Evolutionary conservation across 2,329 filamentous ascomycete genomes (phyloP).

Genomic region (Monilinia fructicola): DNA sequence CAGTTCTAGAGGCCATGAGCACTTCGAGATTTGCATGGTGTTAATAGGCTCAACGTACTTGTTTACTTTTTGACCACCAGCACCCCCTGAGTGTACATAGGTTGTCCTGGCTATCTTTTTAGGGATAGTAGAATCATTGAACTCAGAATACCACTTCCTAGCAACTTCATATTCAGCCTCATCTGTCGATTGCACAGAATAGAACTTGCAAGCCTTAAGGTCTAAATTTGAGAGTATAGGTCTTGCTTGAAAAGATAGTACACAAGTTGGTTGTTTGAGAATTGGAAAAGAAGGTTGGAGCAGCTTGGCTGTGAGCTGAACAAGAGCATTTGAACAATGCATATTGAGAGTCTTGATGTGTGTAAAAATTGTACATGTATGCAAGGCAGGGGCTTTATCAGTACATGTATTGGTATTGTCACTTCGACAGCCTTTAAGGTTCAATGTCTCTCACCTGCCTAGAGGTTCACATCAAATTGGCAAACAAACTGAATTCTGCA

Average conservation of each 20-base stretch:
- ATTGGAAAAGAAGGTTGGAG: conserved; percentile 23
- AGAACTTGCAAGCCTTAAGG: conserved; percentile 26
- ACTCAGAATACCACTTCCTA: conserved; percentile 37
- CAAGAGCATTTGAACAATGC: conserved; percentile 2
- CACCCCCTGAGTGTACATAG: conserved; percentile 36
- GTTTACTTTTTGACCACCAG: conserved; percentile 42
- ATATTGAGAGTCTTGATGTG: not conserved
- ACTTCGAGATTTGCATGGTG: not conserved
- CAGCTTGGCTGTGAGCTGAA: not conserved
- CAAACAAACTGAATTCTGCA: not conserved
- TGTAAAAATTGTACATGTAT: not conserved
- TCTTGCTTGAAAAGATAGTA: conserved; percentile 17
- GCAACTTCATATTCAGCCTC: conserved; percentile 35
- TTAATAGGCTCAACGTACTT: conserved; percentile 33
- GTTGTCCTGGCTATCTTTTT: conserved; percentile 34
- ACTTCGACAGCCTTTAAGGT: not conserved
- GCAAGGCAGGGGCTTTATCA: too few species aligned
- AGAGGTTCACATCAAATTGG: conserved; percentile 1
- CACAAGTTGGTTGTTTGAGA: conserved; percentile 23
- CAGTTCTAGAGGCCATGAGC: conserved; percentile 35
- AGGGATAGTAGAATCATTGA: conserved; percentile 34
- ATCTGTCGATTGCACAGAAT: conserved; percentile 30
- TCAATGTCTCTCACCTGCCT: conserved; percentile 5
- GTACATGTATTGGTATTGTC: not conserved
- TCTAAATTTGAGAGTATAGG: not conserved